Conservation (phyloP, 2,329 filamentous ascomycete genomes). For the Paraphoma chrysanthemicola region DNA sequence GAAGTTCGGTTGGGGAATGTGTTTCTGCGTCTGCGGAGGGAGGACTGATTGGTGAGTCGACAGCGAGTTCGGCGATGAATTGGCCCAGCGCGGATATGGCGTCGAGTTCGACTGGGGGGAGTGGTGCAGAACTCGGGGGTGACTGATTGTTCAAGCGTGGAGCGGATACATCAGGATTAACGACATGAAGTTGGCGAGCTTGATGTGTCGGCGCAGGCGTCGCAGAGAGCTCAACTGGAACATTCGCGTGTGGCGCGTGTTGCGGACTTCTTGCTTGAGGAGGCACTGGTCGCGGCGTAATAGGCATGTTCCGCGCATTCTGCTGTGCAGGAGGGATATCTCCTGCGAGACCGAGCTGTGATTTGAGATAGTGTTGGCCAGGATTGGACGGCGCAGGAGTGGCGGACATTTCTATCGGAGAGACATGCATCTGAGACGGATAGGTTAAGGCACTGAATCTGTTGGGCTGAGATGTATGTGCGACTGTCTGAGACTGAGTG, state of each 20-base stretch:
- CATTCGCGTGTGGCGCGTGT: too few species aligned
- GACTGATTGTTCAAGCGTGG: too few species aligned
- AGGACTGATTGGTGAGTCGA: conserved; percentile 16
- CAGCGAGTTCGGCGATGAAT: conserved; percentile 30
- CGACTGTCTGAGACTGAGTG: conserved; percentile 1
- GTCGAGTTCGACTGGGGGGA: conserved; percentile 19
- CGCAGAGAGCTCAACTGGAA: neutral
- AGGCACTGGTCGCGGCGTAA: conserved; percentile 1
- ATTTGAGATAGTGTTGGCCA: conserved; percentile 7
- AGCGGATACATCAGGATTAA: conserved; percentile 1
- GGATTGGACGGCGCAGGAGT: neutral
- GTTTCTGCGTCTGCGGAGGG: neutral
- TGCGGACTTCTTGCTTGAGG: neutral
- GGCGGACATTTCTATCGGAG: neutral
- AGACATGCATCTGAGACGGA: neutral
- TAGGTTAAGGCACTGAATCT: neutral
- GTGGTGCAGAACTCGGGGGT: neutral
- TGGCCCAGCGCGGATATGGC: conserved; percentile 1
- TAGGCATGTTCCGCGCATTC: neutral
- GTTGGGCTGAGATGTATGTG: neutral
- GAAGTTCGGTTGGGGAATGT: too few species aligned
- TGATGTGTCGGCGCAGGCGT: neutral
- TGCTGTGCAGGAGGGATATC: neutral
- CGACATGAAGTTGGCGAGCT: neutral
- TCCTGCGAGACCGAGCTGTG: conserved; percentile 8